These are phyloP conservation scores for Pelargonium australe DNA, from an alignment of 441 rosid genomes.

Conservation along the genomic window DNA sequence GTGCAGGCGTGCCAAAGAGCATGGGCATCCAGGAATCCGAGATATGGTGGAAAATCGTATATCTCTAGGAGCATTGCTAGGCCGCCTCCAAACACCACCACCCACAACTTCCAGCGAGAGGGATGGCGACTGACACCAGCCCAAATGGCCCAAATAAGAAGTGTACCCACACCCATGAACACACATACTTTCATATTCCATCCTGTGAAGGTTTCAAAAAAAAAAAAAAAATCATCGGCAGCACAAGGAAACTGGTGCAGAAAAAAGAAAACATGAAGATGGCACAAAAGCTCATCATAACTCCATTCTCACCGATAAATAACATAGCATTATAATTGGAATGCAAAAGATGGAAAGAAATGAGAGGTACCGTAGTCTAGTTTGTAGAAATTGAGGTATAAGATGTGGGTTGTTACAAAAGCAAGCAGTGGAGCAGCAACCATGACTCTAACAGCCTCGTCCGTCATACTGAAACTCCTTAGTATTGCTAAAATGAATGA, in stretches of 20 bases:
- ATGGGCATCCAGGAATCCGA: conserved; percentile 75
- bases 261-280: no score
- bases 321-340: no score
- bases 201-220: conserved; percentile 33
- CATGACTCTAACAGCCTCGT: conserved; percentile 86
- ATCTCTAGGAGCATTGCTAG: conserved; percentile 85
- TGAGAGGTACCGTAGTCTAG: conserved; percentile 66
- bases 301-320: no score
- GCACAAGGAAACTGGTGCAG: not conserved
- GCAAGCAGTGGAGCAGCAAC: conserved; percentile 86
- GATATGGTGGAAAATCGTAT: conserved; percentile 75
- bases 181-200: conserved; percentile 92
- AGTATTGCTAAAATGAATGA: conserved; percentile 68
- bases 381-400: conserved; percentile 66
- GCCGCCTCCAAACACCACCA: conserved; percentile 66
- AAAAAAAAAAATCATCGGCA: conserved; percentile 13
- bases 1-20: conserved; percentile 81
- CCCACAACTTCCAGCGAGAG: conserved; percentile 79
- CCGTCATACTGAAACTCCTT: conserved; percentile 57
- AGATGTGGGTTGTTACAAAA: conserved; percentile 70
- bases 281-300: no score
- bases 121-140: conserved; percentile 66
- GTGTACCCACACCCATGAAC: conserved; percentile 66
- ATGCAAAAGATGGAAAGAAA: conserved; percentile 11
- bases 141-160: conserved; percentile 87